Percentiles rank a stretch among this genome's conserved stretches.
Conservation (phyloP, 2,329 filamentous ascomycete species). For the Plenodomus tracheiphilus region DNA sequence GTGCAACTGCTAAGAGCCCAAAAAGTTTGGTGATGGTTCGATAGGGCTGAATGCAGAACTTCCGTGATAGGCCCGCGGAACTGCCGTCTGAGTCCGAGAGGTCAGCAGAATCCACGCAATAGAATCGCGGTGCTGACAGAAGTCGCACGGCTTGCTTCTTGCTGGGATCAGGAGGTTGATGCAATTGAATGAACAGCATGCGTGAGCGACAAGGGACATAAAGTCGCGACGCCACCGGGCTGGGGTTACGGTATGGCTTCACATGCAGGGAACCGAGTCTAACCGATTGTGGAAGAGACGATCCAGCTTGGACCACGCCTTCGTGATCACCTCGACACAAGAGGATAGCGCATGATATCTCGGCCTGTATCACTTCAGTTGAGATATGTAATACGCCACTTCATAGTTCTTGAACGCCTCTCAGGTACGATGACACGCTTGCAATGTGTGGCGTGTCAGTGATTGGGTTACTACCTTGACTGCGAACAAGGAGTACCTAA, state of each 20-base stretch:
- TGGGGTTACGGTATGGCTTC: conserved; percentile 2
- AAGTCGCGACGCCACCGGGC: conserved; percentile 8
- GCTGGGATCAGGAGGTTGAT: neutral
- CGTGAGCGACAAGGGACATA: conserved; percentile 11
- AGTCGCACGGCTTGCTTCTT: no score
- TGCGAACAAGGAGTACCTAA: no score
- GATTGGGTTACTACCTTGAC: no score
- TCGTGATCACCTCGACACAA: conserved; percentile 3
- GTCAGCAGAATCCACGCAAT: neutral
- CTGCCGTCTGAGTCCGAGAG: conserved; percentile 2
- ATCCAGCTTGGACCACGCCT: conserved; percentile 2
- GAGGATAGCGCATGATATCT: neutral
- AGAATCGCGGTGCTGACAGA: neutral
- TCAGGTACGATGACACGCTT: no score
- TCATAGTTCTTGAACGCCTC: neutral
- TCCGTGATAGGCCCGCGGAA: conserved; percentile 15
- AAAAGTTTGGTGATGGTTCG: conserved; percentile 10
- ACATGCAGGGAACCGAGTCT: conserved; percentile 18
- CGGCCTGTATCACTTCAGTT: conserved; percentile 1
- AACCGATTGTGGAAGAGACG: conserved; percentile 8
- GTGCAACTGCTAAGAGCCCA: neutral
- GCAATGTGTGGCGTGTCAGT: no score
- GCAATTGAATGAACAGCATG: no score
- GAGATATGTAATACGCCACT: conserved; percentile 6
- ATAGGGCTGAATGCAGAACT: conserved; percentile 16